Base-by-base conservation (phyloP, 257 asterid genomes). In the Solanum tarapatanum region DNA sequence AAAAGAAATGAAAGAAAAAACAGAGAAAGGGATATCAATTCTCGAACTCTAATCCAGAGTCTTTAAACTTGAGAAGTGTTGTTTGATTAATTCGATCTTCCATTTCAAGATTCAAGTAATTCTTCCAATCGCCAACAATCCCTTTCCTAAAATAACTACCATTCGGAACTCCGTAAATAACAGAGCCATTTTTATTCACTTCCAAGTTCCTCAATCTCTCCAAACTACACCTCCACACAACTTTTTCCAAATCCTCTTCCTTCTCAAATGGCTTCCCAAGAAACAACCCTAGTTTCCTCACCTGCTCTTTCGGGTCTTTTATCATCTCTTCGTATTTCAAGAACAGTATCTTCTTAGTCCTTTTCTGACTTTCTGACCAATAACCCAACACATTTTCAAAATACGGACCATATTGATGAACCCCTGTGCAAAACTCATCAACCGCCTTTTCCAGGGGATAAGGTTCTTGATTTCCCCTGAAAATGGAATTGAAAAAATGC, bases 171-270 rank as follows among this genome's bases (percentile, higher is more conserved):
- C 86, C 88, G 35, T 86, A 51, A 16, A 89, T 11, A 28, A 87
- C 43, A 0, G 91, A 87, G 6, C 93, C 93, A 7, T 30, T 88
- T n/a, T 87, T 85, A 69, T 91, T 90, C 37, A 91, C 93, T 9
- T 90, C 93, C 91, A 91, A 85, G 68, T 86, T 84, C 83, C 86
- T 88, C 24, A 91, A 84, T 89, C 91, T 91, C 83, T 87, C 90
- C 37, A 91, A 68, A 48, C 93, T 91, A 30, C 92, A 90, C 87
- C 87, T 90, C 91, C 90, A 85, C 76, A 91, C 19, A 32, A 91
- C 86, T 16, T 87, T 85, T 10, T 84, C 89, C 41, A 91, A 84
- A 68, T 86, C 88, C 36, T 32, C 87, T 51, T 91, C 92, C 23
- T 32, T 62, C 7, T 4, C 51, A 23, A 90, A 70, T 11, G 91